phyloP scores from a whole-genome alignment of 2,329 filamentous ascomycete genomes.

The Epichloe coenophiala region DNA sequence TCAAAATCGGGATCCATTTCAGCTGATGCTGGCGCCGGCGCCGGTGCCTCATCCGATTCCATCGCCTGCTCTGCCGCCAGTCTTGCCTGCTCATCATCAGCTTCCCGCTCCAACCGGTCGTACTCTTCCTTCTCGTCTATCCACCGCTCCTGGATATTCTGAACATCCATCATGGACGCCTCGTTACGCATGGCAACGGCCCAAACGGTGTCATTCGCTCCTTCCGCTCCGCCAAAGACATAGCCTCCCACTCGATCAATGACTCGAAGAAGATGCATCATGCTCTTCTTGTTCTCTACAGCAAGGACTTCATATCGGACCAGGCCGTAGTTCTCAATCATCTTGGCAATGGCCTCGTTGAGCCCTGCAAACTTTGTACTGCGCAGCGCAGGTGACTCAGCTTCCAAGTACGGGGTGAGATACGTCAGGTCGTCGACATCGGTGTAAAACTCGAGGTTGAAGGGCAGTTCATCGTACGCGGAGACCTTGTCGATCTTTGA shows the following conservation, averaged over 20 bases:
- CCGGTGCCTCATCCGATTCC: slow-evolving; percentile 19
- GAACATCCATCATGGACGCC: slow-evolving; percentile 61
- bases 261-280: slow-evolving; percentile 80
- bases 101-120: slow-evolving; percentile 63
- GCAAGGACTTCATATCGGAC: slow-evolving; percentile 88
- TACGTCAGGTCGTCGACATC: slow-evolving; percentile 89
- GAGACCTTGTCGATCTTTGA: slow-evolving; percentile 95
- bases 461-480: slow-evolving; percentile 73
- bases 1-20: slow-evolving; percentile 34
- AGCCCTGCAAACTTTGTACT: slow-evolving; percentile 69
- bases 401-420: slow-evolving; percentile 65
- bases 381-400: slow-evolving; percentile 57
- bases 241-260: slow-evolving; percentile 91
- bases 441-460: slow-evolving; percentile 95
- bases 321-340: slow-evolving; percentile 81
- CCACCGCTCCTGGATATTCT: slow-evolving; percentile 93
- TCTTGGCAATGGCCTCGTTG: slow-evolving; percentile 72
- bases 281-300: slow-evolving; percentile 92
- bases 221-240: slow-evolving; percentile 79
- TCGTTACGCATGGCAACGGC: slow-evolving; percentile 80
- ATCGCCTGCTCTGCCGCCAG: slow-evolving; percentile 23
- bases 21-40: slow-evolving; percentile 9
- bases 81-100: slow-evolving; percentile 62
- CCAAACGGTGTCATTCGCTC: slow-evolving; percentile 94
- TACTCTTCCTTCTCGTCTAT: slow-evolving; percentile 79